phyloP scores from a whole-genome alignment of 352 stramenopile species.

The Phytophthora kernoviae region DNA sequence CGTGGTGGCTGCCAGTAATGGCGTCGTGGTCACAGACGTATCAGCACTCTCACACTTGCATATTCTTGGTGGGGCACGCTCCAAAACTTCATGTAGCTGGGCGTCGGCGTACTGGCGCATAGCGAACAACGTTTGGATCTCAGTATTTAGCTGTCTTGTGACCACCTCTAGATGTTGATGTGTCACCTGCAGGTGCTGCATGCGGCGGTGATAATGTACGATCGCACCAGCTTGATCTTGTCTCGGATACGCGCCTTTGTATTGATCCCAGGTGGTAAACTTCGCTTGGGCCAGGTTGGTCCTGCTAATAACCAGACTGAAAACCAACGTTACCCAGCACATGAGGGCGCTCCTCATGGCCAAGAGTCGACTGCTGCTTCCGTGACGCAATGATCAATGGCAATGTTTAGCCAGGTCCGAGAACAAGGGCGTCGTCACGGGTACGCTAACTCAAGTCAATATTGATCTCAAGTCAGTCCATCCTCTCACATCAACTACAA shows the following conservation, averaged over 20 bases:
- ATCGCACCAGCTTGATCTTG: not conserved
- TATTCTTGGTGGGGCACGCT: not conserved
- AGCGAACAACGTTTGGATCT: not conserved
- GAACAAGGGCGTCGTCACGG: too few relatives aligned
- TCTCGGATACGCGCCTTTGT: not conserved
- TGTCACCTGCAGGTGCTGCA: not conserved
- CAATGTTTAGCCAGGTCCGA: too few relatives aligned
- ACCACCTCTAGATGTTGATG: not conserved
- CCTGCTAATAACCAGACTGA: not conserved
- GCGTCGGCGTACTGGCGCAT: not conserved
- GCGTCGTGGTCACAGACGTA: not conserved
- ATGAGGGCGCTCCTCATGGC: not conserved
- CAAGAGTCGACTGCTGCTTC: not conserved
- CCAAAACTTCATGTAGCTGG: not conserved
- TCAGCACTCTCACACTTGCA: constrained; percentile 1
- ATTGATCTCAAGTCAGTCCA: too few relatives aligned
- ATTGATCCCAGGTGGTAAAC: not conserved
- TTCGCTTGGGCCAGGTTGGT: not conserved
- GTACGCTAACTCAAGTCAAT: too few relatives aligned
- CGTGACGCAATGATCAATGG: constrained; percentile 3
- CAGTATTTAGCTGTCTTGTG: not conserved
- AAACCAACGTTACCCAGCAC: not conserved
- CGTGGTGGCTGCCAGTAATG: too few relatives aligned
- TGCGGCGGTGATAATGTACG: not conserved
- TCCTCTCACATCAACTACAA: too few relatives aligned